Evolutionary conservation across 2,329 filamentous ascomycete species (phyloP), one percentile per base, ranked within the genome.

Genomic region (Talaromyces sp.): DNA sequence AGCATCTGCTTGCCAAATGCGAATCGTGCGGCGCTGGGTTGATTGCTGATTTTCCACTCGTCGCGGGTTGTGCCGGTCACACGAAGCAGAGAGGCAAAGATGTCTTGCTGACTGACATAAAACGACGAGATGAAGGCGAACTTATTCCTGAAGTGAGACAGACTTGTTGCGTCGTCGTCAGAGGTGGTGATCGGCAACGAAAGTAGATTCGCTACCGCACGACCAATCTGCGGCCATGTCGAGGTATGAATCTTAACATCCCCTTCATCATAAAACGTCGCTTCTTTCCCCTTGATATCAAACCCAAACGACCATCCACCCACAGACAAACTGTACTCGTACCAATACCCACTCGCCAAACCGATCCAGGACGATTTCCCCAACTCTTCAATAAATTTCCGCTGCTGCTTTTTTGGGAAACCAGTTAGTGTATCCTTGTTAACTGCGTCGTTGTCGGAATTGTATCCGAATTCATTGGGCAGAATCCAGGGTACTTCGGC

Each of bases 21-120:
- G 61, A 78, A 83, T n/a, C 84, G 77, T 66, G 81, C 70, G 36
- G 73, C 62, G 1, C 74, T 70, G 0, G 69, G 63, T 69, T 85
- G 79, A 6, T 77, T 69, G 1, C 65, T 73, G 57, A 89, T 78
- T 3, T 67, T 77, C 86, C 86, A 89, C 63, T 88, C 85, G 0
- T 69, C 71, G 37, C 85, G 81, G 1, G 72, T 80, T 0, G 81
- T 83, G 0, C 80, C 79, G 0, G 81, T 81, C 2, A 85, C 85
- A 0, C 80, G 79, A 63, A 85, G 77, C 10, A 86, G 70, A 15
- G 79, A 80, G 43, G 80, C 80, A 54, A 89, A 77, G 74, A 89
- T 88, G 4, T 89, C 85, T 11, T 78, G 77, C 69, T 89, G 87
- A 59, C 72, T 83, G 61, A 85, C 64, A 6, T 73, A 68, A 72